Evolutionary conservation across 306 rosid species (phyloP).

Genomic region (Notholithocarpus densiflorus): DNA sequence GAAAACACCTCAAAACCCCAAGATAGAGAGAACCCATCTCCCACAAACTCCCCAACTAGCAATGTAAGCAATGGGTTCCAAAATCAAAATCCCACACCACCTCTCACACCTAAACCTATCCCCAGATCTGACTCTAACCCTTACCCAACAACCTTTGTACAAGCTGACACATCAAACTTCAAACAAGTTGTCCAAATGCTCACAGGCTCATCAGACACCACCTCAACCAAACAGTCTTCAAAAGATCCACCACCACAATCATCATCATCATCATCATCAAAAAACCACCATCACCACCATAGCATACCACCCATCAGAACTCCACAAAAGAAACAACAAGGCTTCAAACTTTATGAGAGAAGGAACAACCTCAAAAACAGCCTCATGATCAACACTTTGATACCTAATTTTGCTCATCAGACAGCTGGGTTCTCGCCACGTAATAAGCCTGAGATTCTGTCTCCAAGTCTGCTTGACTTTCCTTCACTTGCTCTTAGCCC

Average conservation of each 20-base stretch:
- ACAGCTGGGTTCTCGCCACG: conserved; percentile 68
- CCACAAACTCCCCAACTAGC: conserved; percentile 62
- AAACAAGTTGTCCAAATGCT: conserved; percentile 97
- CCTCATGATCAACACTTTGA: conserved; percentile 73
- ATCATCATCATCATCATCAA: conserved; percentile 11
- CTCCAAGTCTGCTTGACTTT: conserved; percentile 82
- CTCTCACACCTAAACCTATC: conserved; percentile 56
- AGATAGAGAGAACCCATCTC: conserved; percentile 58
- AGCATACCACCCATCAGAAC: conserved; percentile 72
- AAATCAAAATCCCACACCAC: conserved; percentile 51
- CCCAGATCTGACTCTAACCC: conserved; percentile 97
- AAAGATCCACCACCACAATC: conserved; percentile 29
- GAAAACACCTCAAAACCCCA: conserved; percentile 60
- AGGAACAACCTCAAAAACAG: conserved; percentile 71
- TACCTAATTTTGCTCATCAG: conserved; percentile 57
- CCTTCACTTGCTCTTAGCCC: conserved; percentile 92
- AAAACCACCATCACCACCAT: conserved; percentile 34
- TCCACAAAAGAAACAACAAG: conserved; percentile 55
- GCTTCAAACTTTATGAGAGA: conserved; percentile 90
- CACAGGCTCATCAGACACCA: conserved; percentile 71
- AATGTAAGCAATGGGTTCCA: conserved; percentile 48
- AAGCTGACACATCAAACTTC: conserved; percentile 87
- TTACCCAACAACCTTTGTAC: conserved; percentile 92
- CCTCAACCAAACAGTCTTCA: conserved; percentile 13
- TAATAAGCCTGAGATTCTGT: conserved; percentile 63